These are phyloP conservation scores for Tricholoma flavovirens DNA, from an alignment of 768 basidiomycete species.

Conservation along the genomic window DNA sequence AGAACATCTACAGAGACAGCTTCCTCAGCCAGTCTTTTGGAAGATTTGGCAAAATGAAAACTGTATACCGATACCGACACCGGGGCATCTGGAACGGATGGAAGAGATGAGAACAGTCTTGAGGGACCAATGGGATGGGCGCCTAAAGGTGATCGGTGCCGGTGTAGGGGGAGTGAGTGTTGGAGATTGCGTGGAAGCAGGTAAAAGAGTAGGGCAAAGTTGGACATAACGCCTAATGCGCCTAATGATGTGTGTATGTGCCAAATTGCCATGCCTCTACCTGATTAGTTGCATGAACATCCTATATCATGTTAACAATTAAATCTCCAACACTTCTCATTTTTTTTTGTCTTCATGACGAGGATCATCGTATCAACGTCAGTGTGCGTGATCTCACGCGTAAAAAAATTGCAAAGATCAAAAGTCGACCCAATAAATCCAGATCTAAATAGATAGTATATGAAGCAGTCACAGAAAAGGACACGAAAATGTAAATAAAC, in stretches of 20 bases:
- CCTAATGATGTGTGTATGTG: neutral
- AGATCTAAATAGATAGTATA: neutral
- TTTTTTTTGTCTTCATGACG: too few species aligned
- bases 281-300: neutral
- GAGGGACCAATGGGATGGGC: slow-evolving; percentile 34
- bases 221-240: slow-evolving; percentile 25
- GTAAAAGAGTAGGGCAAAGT: slow-evolving; percentile 45
- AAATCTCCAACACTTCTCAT: too few species aligned
- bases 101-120: slow-evolving; percentile 46
- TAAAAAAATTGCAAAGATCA: too few species aligned
- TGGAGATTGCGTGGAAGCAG: slow-evolving; percentile 78
- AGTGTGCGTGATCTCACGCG: neutral
- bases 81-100: slow-evolving; percentile 72
- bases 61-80: slow-evolving; percentile 75
- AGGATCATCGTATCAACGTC: too few species aligned
- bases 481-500: neutral
- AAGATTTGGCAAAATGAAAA: slow-evolving; percentile 47
- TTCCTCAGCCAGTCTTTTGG: slow-evolving; percentile 54
- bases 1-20: slow-evolving; percentile 35
- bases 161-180: slow-evolving; percentile 85
- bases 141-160: slow-evolving; percentile 71
- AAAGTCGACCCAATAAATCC: too few species aligned
- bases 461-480: neutral
- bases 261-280: neutral
- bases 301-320: neutral